A percentile compares a stretch with the other conserved stretches of the same genome.
Evolutionary conservation across 768 basidiomycete genomes (phyloP).

Genomic region (Gymnopilus dilepis): DNA sequence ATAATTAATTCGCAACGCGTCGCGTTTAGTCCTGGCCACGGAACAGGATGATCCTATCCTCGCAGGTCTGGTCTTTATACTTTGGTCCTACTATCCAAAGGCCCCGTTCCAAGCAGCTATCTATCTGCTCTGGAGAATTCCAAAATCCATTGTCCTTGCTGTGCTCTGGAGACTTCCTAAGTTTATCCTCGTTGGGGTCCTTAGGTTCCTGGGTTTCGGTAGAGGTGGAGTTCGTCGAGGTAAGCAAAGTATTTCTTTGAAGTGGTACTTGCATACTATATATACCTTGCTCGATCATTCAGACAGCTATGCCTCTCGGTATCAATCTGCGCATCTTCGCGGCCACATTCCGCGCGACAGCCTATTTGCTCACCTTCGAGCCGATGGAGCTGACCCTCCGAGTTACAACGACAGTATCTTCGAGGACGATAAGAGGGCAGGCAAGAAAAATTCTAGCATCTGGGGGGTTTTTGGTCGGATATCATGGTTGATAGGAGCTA

Average conservation of each 20-base stretch:
- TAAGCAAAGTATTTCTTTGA: background rate
- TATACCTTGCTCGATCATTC: background rate
- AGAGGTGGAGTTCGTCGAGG: background rate
- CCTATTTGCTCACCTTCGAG: constrained; percentile 1
- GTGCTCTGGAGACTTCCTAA: no score
- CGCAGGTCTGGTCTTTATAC: background rate
- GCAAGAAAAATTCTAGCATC: no score
- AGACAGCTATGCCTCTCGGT: constrained; percentile 2
- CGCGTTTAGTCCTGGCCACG: no score
- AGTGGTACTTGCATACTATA: no score
- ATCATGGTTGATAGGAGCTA: no score
- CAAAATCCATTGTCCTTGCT: background rate
- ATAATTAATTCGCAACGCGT: no score
- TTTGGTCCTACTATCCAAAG: constrained; percentile 3
- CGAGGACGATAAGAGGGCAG: no score
- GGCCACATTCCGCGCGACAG: constrained; percentile 7
- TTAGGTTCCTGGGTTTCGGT: constrained; percentile 1
- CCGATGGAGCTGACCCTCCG: constrained; percentile 13
- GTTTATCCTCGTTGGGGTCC: background rate
- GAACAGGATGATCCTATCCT: background rate
- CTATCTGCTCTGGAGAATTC: no score
- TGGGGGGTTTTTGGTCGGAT: no score
- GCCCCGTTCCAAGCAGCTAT: background rate
- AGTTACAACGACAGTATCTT: no score
- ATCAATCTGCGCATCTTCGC: constrained; percentile 4